phyloP scores from a whole-genome alignment of 768 basidiomycete genomes.

The Cystobasidium onofrii region DNA sequence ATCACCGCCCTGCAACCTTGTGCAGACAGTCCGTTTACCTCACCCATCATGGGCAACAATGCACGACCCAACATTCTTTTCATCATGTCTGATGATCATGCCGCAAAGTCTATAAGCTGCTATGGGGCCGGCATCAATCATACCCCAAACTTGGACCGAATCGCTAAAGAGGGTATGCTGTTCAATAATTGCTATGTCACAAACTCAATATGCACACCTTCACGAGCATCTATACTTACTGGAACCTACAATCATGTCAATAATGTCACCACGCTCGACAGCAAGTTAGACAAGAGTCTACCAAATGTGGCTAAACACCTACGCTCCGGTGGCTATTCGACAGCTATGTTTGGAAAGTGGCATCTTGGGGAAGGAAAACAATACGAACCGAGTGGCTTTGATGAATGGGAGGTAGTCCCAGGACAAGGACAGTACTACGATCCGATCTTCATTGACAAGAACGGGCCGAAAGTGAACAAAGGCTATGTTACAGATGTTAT shows the following conservation, averaged over 20 bases:
- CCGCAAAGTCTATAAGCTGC: slow-evolving; percentile 27
- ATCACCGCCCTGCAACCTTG: too few species aligned
- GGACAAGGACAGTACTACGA: slow-evolving; percentile 39
- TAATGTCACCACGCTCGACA: slow-evolving; percentile 26
- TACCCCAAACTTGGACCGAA: slow-evolving; percentile 30
- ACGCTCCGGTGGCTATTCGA: slow-evolving; percentile 31
- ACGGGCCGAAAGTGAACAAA: not conserved
- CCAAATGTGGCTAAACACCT: slow-evolving; percentile 38
- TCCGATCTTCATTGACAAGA: slow-evolving; percentile 34
- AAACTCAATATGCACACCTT: slow-evolving; percentile 34
- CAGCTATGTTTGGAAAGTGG: slow-evolving; percentile 36
- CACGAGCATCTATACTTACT: slow-evolving; percentile 13
- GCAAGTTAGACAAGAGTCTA: slow-evolving; percentile 28
- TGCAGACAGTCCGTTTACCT: too few species aligned
- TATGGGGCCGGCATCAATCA: slow-evolving; percentile 34
- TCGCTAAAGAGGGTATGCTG: slow-evolving; percentile 31
- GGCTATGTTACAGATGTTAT: slow-evolving; percentile 41
- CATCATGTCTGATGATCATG: slow-evolving; percentile 35
- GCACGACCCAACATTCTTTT: slow-evolving; percentile 31
- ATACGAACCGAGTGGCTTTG: slow-evolving; percentile 37
- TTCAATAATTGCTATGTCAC: slow-evolving; percentile 38
- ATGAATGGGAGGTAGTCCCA: slow-evolving; percentile 36
- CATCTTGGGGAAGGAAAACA: slow-evolving; percentile 35
- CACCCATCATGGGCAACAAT: not conserved
- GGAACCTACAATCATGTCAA: slow-evolving; percentile 33